A percentile compares a stretch with the other conserved stretches of the same genome.
These are phyloP conservation scores for Magnaporthiopsis poae DNA, from an alignment of 2,329 filamentous ascomycete species.

Conservation along the genomic window DNA sequence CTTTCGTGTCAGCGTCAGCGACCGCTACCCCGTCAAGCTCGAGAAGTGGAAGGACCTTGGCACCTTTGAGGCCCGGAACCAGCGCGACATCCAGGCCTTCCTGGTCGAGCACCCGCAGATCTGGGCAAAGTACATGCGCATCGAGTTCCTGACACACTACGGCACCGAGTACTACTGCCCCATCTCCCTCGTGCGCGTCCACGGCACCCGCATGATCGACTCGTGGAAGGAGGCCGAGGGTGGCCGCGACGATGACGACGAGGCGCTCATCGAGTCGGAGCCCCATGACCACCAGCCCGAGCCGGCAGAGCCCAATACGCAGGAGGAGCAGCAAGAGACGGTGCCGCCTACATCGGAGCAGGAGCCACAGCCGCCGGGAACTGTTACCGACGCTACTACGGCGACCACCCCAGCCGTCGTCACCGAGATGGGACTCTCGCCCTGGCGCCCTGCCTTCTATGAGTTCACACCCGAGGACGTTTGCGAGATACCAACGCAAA, in stretches of 20 bases:
- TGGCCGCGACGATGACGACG: slow-evolving; percentile 53
- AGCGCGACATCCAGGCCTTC: slow-evolving; percentile 87
- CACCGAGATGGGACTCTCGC: slow-evolving; percentile 17
- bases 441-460: slow-evolving; percentile 18
- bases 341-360: neutral
- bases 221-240: slow-evolving; percentile 77
- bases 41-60: slow-evolving; percentile 88
- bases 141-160: slow-evolving; percentile 88
- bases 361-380: slow-evolving; percentile 8
- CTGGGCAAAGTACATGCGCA: slow-evolving; percentile 83
- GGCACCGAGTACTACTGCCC: slow-evolving; percentile 97
- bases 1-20: slow-evolving; percentile 85
- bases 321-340: slow-evolving; percentile 13
- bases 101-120: slow-evolving; percentile 89
- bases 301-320: slow-evolving; percentile 20
- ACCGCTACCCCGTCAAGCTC: slow-evolving; percentile 83
- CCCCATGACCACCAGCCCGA: slow-evolving; percentile 16
- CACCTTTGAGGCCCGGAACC: slow-evolving; percentile 83
- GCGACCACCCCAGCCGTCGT: slow-evolving; percentile 3
- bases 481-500: slow-evolving; percentile 19
- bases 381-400: slow-evolving; percentile 1
- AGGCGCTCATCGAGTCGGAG: slow-evolving; percentile 22
- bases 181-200: slow-evolving; percentile 77
- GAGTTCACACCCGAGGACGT: slow-evolving; percentile 11
- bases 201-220: slow-evolving; percentile 93